Evolutionary conservation across 345 rosid species (phyloP).

Genomic region (Heritiera fomes): DNA sequence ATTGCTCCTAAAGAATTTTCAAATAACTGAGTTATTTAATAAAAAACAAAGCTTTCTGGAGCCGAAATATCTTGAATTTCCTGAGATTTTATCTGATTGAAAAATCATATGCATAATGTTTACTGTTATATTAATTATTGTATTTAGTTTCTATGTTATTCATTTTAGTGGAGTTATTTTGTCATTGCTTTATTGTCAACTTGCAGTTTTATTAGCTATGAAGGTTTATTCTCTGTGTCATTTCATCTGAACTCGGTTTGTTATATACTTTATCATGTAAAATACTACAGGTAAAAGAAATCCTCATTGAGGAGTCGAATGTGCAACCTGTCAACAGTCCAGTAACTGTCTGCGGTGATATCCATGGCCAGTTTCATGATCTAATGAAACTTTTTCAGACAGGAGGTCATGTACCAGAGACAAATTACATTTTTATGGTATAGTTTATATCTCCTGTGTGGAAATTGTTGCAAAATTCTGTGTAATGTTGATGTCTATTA

Average conservation of each 20-base stretch:
- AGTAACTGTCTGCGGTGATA: slow-evolving; percentile 98
- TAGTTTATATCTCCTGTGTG: background rate
- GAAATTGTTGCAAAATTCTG: slow-evolving; percentile 9
- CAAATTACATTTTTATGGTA: slow-evolving; percentile 98
- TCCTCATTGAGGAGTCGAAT: slow-evolving; percentile 96
- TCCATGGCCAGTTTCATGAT: slow-evolving; percentile 99
- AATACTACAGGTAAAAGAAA: slow-evolving; percentile 73
- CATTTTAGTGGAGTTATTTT: background rate
- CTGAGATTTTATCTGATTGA: background rate
- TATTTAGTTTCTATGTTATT: background rate
- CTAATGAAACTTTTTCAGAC: slow-evolving; percentile 98
- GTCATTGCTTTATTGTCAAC: background rate
- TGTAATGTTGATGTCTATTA: background rate
- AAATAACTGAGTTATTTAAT: background rate
- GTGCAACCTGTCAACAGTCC: slow-evolving; percentile 99
- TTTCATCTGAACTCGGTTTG: background rate
- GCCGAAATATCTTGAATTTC: background rate
- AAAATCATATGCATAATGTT: background rate
- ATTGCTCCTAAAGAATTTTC: background rate
- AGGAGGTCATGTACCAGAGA: slow-evolving; percentile 97
- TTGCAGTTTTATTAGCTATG: background rate
- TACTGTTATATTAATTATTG: background rate
- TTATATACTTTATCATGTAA: background rate
- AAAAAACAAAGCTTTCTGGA: background rate
- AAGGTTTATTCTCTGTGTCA: background rate